A percentile compares a stretch with the other conserved stretches of the same genome.
Evolutionary conservation across 2,329 filamentous ascomycete species (phyloP).

Genomic region (Claviceps humidiphila): DNA sequence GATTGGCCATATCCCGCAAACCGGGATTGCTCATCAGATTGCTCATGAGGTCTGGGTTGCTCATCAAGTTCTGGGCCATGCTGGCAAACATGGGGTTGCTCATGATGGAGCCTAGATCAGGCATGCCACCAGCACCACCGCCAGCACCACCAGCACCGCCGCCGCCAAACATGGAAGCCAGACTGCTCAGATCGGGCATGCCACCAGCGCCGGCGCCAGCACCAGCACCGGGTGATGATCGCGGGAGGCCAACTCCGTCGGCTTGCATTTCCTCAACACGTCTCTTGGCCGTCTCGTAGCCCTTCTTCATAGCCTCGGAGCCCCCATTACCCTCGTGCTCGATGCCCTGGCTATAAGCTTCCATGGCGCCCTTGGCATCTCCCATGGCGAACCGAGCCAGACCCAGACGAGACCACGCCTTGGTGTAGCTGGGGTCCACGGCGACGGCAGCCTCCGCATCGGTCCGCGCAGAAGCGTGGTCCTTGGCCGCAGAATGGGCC

Average conservation of each 20-base stretch:
- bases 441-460: conserved; percentile 86
- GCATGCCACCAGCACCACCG: conserved; percentile 68
- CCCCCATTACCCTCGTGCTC: conserved; percentile 88
- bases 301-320: conserved; percentile 94
- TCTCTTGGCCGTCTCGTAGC: conserved; percentile 83
- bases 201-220: conserved; percentile 44
- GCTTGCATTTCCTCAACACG: conserved; percentile 68
- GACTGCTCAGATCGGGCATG: conserved; percentile 56
- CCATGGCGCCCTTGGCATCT: conserved; percentile 82
- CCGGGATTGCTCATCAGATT: conserved; percentile 92
- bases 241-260: conserved; percentile 24
- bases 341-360: conserved; percentile 87
- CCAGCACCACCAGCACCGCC: conserved; percentile 37
- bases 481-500: conserved; percentile 70
- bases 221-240: conserved; percentile 38
- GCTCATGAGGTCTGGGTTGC: conserved; percentile 82
- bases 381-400: conserved; percentile 85
- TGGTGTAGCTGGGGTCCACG: conserved; percentile 86
- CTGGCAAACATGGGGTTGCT: conserved; percentile 95
- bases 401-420: conserved; percentile 90
- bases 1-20: conserved; percentile 74
- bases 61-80: conserved; percentile 97
- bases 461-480: conserved; percentile 70
- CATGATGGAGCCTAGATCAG: conserved; percentile 79
- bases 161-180: conserved; percentile 60